Percentiles rank a stretch among this genome's conserved stretches.
These are phyloP conservation scores for Paecilomyces fulvus DNA, from an alignment of 2,329 filamentous ascomycete species.

Conservation along the genomic window DNA sequence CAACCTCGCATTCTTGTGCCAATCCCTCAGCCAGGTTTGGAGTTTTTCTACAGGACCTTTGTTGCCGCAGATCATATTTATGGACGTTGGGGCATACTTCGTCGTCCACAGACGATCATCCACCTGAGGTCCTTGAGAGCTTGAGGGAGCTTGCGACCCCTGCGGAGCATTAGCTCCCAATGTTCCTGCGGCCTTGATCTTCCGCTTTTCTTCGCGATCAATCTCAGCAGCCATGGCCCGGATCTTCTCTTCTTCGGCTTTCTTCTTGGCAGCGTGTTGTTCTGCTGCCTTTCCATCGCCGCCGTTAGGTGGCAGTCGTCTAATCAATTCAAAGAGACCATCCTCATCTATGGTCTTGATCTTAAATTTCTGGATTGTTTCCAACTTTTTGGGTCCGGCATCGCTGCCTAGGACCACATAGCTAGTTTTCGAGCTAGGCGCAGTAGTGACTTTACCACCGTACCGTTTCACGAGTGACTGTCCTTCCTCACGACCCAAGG, in stretches of 20 bases:
- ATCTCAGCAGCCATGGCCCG: conserved; percentile 74
- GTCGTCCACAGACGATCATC: conserved; percentile 77
- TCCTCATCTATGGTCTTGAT: conserved; percentile 93
- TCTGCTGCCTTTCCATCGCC: conserved; percentile 82
- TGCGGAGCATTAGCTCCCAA: conserved; percentile 22
- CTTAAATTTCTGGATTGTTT: conserved; percentile 69
- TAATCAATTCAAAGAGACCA: conserved; percentile 80
- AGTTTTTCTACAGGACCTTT: conserved; percentile 84
- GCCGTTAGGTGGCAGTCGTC: conserved; percentile 71
- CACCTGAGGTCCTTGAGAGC: conserved; percentile 33
- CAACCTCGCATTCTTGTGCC: conserved; percentile 68
- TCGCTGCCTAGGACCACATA: conserved; percentile 88
- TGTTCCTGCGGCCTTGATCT: conserved; percentile 41
- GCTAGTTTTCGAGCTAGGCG: conserved; percentile 85
- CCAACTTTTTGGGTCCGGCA: conserved; percentile 85
- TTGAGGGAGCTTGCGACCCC: conserved; percentile 39
- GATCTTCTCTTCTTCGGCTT: conserved; percentile 75
- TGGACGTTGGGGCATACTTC: conserved; percentile 81
- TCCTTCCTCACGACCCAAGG: conserved; percentile 74
- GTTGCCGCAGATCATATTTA: conserved; percentile 90
- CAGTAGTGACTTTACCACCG: conserved; percentile 79
- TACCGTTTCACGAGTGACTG: conserved; percentile 83
- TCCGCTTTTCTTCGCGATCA: conserved; percentile 64
- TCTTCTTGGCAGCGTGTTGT: conserved; percentile 74
- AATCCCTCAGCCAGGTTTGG: conserved; percentile 76